These are phyloP conservation scores for Ogataea pilisensis DNA, from an alignment of 805 yeast species.

Conservation along the genomic window DNA sequence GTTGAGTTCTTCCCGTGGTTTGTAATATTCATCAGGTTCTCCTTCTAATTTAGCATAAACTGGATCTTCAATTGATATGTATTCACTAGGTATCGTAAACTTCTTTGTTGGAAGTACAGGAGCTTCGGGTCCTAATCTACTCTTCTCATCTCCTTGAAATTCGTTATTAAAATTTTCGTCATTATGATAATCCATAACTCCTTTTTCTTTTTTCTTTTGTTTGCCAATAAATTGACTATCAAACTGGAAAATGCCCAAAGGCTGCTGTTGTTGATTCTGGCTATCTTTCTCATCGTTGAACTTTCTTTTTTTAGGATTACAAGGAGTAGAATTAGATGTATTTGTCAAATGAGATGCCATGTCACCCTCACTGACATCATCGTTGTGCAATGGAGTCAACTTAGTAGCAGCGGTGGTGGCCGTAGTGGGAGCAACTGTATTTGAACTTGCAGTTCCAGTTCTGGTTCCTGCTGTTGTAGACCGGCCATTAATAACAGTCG, in stretches of 20 bases:
- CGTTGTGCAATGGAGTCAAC: constrained; percentile 10
- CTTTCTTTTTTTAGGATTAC: constrained; percentile 14
- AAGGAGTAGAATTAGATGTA: constrained; percentile 19
- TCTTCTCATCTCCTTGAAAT: background rate
- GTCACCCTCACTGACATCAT: constrained; percentile 11
- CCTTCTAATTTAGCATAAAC: constrained; percentile 13
- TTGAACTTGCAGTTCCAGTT: constrained; percentile 3
- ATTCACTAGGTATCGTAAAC: constrained; percentile 12
- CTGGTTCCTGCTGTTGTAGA: constrained; percentile 15
- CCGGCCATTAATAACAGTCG: no score
- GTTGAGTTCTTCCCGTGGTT: constrained; percentile 11
- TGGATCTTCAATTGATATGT: constrained; percentile 9
- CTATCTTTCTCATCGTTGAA: background rate
- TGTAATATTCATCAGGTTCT: constrained; percentile 11
- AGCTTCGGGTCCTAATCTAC: background rate
- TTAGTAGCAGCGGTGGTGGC: constrained; percentile 13
- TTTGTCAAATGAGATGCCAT: constrained; percentile 17
- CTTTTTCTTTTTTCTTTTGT: no score
- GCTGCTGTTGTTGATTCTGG: background rate
- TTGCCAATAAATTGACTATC: no score
- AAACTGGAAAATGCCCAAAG: background rate
- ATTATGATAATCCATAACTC: no score
- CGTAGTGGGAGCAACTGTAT: constrained; percentile 8
- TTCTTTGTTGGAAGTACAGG: no score
- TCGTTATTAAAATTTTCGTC: no score